phyloP scores from a whole-genome alignment of 441 rosid species.

The Flueggea neowawraea region DNA sequence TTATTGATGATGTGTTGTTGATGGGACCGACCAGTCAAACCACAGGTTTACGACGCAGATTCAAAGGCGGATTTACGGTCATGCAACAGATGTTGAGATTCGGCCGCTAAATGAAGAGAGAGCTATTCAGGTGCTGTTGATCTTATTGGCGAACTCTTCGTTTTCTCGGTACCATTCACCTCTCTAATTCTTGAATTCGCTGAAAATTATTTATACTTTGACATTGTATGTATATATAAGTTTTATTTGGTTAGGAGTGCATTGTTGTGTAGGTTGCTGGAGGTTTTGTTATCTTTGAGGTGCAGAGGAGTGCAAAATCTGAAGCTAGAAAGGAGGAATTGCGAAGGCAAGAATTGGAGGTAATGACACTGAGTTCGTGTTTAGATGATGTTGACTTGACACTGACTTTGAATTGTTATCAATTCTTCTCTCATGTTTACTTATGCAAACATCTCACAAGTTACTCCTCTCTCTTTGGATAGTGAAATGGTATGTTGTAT shows the following conservation, averaged over 20 bases:
- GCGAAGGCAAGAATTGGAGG: slow-evolving; percentile 77
- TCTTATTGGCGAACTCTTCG: slow-evolving; percentile 84
- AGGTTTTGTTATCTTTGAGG: slow-evolving; percentile 75
- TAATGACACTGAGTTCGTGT: slow-evolving; percentile 14
- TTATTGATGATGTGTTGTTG: slow-evolving; percentile 8
- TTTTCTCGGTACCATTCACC: slow-evolving; percentile 56
- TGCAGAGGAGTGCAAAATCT: slow-evolving; percentile 88
- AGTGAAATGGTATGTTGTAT: too few relatives aligned
- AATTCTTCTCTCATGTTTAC: too few relatives aligned
- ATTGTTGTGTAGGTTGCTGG: slow-evolving; percentile 60
- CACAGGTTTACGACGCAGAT: slow-evolving; percentile 67
- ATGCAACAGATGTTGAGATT: slow-evolving; percentile 78
- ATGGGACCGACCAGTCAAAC: slow-evolving; percentile 44
- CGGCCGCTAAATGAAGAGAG: slow-evolving; percentile 89
- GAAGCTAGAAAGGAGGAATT: slow-evolving; percentile 90
- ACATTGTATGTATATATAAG: too few relatives aligned
- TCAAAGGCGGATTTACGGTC: slow-evolving; percentile 75
- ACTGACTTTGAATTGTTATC: too few relatives aligned
- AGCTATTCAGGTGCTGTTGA: slow-evolving; percentile 96
- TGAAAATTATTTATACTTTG: not conserved
- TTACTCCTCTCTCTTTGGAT: too few relatives aligned
- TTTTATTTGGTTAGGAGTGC: too few relatives aligned
- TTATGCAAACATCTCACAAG: too few relatives aligned
- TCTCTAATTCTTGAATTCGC: not conserved
- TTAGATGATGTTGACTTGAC: too few relatives aligned